Conservation (phyloP, 495 filamentous ascomycete species). For the Jackrogersella multiformis region DNA sequence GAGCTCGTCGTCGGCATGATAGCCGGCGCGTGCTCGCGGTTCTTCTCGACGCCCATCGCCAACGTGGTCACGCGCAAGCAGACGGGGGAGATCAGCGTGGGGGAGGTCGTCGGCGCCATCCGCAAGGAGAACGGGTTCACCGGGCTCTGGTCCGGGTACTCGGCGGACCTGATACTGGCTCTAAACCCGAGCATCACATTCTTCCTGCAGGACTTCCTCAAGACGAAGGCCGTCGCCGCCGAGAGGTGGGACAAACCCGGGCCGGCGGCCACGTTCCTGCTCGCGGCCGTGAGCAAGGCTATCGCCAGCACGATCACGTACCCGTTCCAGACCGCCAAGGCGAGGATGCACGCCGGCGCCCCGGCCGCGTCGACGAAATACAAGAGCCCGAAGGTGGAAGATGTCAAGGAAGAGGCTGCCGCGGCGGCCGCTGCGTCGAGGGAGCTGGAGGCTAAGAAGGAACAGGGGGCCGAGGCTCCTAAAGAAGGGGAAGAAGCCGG, state of each 20-base stretch:
- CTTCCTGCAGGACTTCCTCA: constrained; percentile 77
- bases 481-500: constrained; percentile 10
- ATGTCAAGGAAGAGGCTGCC: too few species aligned
- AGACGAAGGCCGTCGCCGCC: constrained; percentile 63
- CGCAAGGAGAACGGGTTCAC: constrained; percentile 72
- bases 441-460: constrained; percentile 1
- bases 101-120: constrained; percentile 71
- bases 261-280: constrained; percentile 61
- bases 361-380: constrained; percentile 55
- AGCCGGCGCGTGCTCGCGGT: constrained; percentile 79
- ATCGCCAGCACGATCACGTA: constrained; percentile 83
- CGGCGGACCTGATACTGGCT: constrained; percentile 79
- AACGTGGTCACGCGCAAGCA: constrained; percentile 88
- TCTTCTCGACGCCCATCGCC: constrained; percentile 82
- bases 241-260: constrained; percentile 62
- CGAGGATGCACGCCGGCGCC: constrained; percentile 66
- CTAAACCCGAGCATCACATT: constrained; percentile 90
- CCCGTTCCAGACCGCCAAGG: constrained; percentile 85
- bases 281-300: constrained; percentile 85
- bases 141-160: constrained; percentile 93
- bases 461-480: constrained; percentile 31
- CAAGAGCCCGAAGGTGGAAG: background rate
- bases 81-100: constrained; percentile 61
- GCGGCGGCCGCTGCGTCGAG: constrained; percentile 17
- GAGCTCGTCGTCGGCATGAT: constrained; percentile 80